Conservation (phyloP, 2,329 filamentous ascomycete species). For the Fusarium kyushuense region DNA sequence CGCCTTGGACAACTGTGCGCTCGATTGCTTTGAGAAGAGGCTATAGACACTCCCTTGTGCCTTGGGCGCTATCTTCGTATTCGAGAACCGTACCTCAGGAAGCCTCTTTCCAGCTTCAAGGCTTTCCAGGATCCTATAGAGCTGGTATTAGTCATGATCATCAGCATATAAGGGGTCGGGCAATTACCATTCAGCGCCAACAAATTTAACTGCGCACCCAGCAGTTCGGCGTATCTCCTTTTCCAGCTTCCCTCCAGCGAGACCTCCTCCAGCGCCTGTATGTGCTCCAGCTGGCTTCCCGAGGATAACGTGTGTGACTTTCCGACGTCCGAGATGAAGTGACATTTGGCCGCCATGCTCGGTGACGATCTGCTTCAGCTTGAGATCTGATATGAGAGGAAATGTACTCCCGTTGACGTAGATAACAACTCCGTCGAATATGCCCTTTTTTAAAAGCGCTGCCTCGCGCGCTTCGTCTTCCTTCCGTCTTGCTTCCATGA, state of each 20-base stretch:
- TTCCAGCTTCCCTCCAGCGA: conserved; percentile 83
- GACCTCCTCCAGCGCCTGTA: conserved; percentile 75
- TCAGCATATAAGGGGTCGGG: not conserved
- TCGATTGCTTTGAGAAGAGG: conserved; percentile 53
- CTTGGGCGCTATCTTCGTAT: conserved; percentile 69
- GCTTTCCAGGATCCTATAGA: conserved; percentile 80
- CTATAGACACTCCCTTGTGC: conserved; percentile 74
- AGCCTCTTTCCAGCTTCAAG: conserved; percentile 80
- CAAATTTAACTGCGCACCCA: conserved; percentile 80
- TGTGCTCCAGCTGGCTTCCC: conserved; percentile 66
- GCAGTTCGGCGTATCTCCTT: conserved; percentile 78
- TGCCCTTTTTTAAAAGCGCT: conserved; percentile 51
- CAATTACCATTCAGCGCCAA: conserved; percentile 80
- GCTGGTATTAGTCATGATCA: not conserved
- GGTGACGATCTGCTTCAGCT: conserved; percentile 81
- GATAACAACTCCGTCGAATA: conserved; percentile 79
- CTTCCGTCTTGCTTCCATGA: conserved; percentile 52
- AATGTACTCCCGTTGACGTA: conserved; percentile 91
- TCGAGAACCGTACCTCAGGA: conserved; percentile 78
- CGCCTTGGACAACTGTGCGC: conserved; percentile 12
- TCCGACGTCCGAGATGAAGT: conserved; percentile 75
- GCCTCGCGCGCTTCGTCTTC: conserved; percentile 64
- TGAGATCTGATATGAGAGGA: conserved; percentile 86
- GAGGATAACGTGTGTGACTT: conserved; percentile 88
- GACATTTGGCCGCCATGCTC: conserved; percentile 80